These are phyloP conservation scores for Yamadazyma diospyri DNA, from an alignment of 1,139 yeast species.

Conservation along the genomic window DNA sequence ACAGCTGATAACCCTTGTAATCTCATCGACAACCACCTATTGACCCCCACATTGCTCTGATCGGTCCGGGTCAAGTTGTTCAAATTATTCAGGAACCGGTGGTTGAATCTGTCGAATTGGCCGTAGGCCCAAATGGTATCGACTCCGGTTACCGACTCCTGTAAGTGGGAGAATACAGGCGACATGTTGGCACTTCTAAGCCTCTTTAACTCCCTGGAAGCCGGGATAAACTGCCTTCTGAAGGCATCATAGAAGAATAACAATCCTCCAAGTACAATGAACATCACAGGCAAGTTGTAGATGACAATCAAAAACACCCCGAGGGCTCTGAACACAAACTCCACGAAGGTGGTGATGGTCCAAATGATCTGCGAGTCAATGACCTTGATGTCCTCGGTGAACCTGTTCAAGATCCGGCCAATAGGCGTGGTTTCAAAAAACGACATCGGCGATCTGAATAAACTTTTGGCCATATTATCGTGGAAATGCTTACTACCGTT, in stretches of 20 bases:
- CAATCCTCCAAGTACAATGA: slow-evolving; percentile 21
- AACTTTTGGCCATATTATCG: slow-evolving; percentile 34
- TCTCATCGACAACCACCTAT: slow-evolving; percentile 40
- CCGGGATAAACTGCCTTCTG: slow-evolving; percentile 29
- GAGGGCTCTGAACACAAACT: slow-evolving; percentile 21
- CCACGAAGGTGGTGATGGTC: slow-evolving; percentile 24
- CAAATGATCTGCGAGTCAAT: slow-evolving; percentile 34
- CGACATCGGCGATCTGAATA: slow-evolving; percentile 41
- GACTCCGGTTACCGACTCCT: slow-evolving; percentile 36
- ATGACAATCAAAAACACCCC: slow-evolving; percentile 28
- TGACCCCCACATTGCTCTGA: slow-evolving; percentile 22
- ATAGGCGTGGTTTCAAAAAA: slow-evolving; percentile 45
- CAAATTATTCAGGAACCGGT: slow-evolving; percentile 19
- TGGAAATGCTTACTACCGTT: slow-evolving; percentile 35
- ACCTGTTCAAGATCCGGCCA: slow-evolving; percentile 39
- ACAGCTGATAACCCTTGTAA: slow-evolving; percentile 33
- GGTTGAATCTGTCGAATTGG: slow-evolving; percentile 26
- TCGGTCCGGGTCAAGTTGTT: slow-evolving; percentile 21
- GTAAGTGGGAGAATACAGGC: slow-evolving; percentile 35
- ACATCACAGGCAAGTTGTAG: slow-evolving; percentile 32
- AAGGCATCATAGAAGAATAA: slow-evolving; percentile 27
- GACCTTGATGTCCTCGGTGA: slow-evolving; percentile 34
- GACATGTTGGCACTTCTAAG: slow-evolving; percentile 29
- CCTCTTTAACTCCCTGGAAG: slow-evolving; percentile 37
- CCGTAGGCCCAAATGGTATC: slow-evolving; percentile 34